Evolutionary conservation across 495 filamentous ascomycete species (phyloP).

Genomic region (Extremus antarcticus): DNA sequence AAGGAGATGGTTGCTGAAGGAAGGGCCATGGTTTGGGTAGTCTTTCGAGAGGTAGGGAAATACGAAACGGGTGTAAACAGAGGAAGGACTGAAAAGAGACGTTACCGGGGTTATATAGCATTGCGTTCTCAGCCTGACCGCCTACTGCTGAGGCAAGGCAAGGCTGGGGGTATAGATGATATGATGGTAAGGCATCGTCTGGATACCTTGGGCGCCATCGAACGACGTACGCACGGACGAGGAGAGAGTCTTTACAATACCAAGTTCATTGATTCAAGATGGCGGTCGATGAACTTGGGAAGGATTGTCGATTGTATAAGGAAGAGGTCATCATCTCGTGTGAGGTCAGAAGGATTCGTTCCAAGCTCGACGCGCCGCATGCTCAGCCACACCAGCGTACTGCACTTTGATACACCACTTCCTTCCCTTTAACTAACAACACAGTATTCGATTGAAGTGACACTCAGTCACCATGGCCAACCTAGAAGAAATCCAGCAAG

Average conservation of each 20-base stretch:
- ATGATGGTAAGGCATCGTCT: too few relatives aligned
- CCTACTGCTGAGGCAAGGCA: too few relatives aligned
- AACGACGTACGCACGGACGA: too few relatives aligned
- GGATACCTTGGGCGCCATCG: too few relatives aligned
- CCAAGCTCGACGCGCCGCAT: background rate
- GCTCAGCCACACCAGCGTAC: background rate
- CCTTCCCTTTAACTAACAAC: background rate
- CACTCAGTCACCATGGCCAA: slow-evolving; percentile 19
- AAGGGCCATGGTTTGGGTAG: background rate
- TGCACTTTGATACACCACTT: background rate
- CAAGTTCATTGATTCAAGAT: too few relatives aligned
- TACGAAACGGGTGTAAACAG: background rate
- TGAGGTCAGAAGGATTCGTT: too few relatives aligned
- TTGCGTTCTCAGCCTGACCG: too few relatives aligned
- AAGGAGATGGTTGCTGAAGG: slow-evolving; percentile 3
- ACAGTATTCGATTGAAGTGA: background rate
- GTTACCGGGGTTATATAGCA: too few relatives aligned
- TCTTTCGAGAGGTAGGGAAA: too few relatives aligned
- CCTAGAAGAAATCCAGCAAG: slow-evolving; percentile 24
- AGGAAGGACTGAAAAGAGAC: background rate
- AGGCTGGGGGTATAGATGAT: too few relatives aligned
- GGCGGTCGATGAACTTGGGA: background rate
- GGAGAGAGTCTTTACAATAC: too few relatives aligned
- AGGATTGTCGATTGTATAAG: background rate
- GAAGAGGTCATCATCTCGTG: too few relatives aligned